Evolutionary conservation across 345 rosid species (phyloP).

Genomic region (Heritiera littoralis): DNA sequence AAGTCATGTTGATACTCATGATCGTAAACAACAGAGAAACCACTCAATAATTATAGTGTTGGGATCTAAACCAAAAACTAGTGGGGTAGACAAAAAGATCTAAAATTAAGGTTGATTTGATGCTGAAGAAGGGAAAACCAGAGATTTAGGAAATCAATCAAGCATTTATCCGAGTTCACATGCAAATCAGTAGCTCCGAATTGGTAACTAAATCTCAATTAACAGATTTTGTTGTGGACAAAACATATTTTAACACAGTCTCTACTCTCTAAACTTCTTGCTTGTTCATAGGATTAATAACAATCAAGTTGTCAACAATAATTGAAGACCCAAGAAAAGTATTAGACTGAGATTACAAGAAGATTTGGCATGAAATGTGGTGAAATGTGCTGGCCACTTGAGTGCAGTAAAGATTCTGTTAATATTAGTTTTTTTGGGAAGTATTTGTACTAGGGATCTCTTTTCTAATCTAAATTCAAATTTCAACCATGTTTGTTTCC

Average conservation of each 20-base stretch:
- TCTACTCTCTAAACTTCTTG: not conserved
- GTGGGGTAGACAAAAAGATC: conserved; percentile 1
- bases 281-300: not conserved
- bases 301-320: conserved; percentile 14
- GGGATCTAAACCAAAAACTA: not conserved
- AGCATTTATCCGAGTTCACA: not conserved
- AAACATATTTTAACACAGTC: not conserved
- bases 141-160: not conserved
- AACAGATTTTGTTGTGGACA: conserved; percentile 14
- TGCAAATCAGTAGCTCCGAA: too few relatives aligned
- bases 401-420: not conserved
- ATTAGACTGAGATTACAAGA: conserved; percentile 14
- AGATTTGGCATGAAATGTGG: conserved; percentile 17
- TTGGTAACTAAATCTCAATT: not conserved
- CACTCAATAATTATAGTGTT: not conserved
- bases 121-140: not conserved
- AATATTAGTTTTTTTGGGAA: not conserved
- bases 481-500: conserved; percentile 4
- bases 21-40: not conserved
- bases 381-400: conserved; percentile 13
- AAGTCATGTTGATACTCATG: not conserved
- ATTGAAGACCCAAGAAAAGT: not conserved
- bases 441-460: conserved; percentile 3
- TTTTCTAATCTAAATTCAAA: not conserved
- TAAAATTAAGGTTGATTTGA: conserved; percentile 3